A percentile compares a stretch with the other conserved stretches of the same genome.
phyloP scores from a whole-genome alignment of 2,329 filamentous ascomycete genomes.

The Dryadomyces quercivorus region DNA sequence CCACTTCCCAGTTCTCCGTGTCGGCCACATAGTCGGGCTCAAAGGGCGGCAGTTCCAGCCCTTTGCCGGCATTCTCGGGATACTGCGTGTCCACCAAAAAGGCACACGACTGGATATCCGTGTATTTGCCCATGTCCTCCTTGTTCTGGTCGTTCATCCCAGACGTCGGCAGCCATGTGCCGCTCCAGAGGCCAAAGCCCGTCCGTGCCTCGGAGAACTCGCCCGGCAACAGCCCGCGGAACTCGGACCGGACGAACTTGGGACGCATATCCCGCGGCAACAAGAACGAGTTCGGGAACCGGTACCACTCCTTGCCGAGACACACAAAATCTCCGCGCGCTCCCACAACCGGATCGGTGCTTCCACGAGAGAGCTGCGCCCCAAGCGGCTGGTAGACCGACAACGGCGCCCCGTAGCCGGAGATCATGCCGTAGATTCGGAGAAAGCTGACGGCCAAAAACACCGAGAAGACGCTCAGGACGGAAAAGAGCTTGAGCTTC shows the following conservation, averaged over 20 bases:
- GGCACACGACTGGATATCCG: conserved; percentile 59
- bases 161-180: conserved; percentile 68
- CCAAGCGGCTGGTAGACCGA: conserved; percentile 58
- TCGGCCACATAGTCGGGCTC: conserved; percentile 77
- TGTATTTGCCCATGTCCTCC: conserved; percentile 81
- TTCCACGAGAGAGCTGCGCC: conserved; percentile 23
- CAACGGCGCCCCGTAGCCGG: conserved; percentile 72
- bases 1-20: conserved; percentile 59
- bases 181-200: conserved; percentile 62
- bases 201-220: conserved; percentile 68
- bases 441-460: conserved; percentile 42
- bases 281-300: conserved; percentile 88
- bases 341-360: conserved; percentile 27
- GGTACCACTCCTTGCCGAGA: conserved; percentile 95
- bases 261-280: conserved; percentile 71
- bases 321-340: conserved; percentile 61
- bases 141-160: conserved; percentile 90
- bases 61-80: conserved; percentile 32
- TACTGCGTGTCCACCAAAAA: conserved; percentile 86
- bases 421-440: conserved; percentile 64
- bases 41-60: conserved; percentile 37
- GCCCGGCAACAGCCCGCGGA: conserved; percentile 76
- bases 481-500: conserved; percentile 57
- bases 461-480: conserved; percentile 20
- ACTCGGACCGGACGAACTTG: conserved; percentile 86